Percentiles rank a stretch among this genome's conserved stretches.
Evolutionary conservation across 805 yeast species (phyloP).

Genomic region (Teunomyces tritomae): DNA sequence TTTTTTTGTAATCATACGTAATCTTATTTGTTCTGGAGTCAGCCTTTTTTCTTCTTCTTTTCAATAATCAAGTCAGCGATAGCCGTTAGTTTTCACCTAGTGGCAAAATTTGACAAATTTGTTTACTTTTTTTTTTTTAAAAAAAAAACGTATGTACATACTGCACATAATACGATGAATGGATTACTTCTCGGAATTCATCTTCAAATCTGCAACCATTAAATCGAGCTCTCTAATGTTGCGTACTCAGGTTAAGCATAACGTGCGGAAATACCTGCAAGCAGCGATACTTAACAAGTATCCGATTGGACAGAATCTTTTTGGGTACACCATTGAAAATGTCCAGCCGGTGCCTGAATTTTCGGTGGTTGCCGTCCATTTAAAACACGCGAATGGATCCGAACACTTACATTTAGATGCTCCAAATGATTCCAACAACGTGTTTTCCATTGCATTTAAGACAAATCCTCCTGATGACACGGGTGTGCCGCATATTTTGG

Average conservation of each 20-base stretch:
- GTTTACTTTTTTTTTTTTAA: too few relatives aligned
- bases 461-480: slow-evolving; percentile 94
- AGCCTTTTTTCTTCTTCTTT: too few relatives aligned
- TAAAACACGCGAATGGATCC: slow-evolving; percentile 74
- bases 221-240: not conserved
- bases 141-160: too few relatives aligned
- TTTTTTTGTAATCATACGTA: too few relatives aligned
- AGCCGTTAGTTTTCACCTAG: too few relatives aligned
- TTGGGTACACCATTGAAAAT: slow-evolving; percentile 66
- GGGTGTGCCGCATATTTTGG: slow-evolving; percentile 94
- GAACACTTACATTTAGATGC: slow-evolving; percentile 79
- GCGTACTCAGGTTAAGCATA: not conserved
- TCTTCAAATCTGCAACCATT: not conserved
- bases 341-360: slow-evolving; percentile 77
- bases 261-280: slow-evolving; percentile 2
- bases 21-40: too few relatives aligned
- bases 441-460: slow-evolving; percentile 83
- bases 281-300: slow-evolving; percentile 35
- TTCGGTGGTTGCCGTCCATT: slow-evolving; percentile 71
- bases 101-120: too few relatives aligned
- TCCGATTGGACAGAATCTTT: slow-evolving; percentile 58
- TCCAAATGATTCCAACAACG: slow-evolving; percentile 81
- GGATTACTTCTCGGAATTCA: too few relatives aligned
- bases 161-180: too few relatives aligned
- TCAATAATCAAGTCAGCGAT: too few relatives aligned